A percentile compares a stretch with the other conserved stretches of the same genome.
Evolutionary conservation across 768 basidiomycete species (phyloP).

Genomic region (Amanita pseudoporphyria): DNA sequence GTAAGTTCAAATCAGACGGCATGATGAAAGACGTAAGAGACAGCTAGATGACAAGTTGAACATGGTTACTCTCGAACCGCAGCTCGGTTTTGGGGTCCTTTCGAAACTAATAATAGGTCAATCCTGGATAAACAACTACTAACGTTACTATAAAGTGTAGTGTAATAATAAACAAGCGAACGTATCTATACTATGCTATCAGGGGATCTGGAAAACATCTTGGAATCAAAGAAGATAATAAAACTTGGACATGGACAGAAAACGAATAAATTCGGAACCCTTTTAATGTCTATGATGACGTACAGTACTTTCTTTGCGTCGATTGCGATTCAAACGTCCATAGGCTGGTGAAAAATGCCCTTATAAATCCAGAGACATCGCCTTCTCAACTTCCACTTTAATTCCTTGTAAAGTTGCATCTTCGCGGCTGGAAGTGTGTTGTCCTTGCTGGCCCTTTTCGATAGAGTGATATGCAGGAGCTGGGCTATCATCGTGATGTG

Average conservation of each 20-base stretch:
- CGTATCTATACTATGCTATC: too few species aligned
- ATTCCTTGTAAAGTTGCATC: slow-evolving; percentile 33
- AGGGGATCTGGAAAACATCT: not conserved
- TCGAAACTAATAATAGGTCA: not conserved
- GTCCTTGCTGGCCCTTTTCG: slow-evolving; percentile 36
- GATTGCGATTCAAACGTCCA: too few species aligned
- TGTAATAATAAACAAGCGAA: slow-evolving; percentile 2
- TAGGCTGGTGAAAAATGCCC: not conserved
- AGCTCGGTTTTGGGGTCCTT: not conserved
- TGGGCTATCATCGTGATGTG: slow-evolving; percentile 32
- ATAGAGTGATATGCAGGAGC: slow-evolving; percentile 46
- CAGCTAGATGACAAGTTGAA: not conserved
- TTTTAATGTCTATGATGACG: not conserved
- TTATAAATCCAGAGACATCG: slow-evolving; percentile 23
- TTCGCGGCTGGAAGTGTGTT: slow-evolving; percentile 20
- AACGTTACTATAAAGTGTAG: not conserved
- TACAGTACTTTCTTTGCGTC: not conserved
- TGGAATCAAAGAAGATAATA: not conserved
- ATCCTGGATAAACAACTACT: not conserved
- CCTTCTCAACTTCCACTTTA: slow-evolving; percentile 54
- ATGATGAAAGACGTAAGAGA: slow-evolving; percentile 1
- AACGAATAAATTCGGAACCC: not conserved
- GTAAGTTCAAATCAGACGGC: slow-evolving; percentile 13
- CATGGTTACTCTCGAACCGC: not conserved
- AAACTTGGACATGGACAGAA: not conserved